Percentiles rank a stretch among this genome's conserved stretches.
These are phyloP conservation scores for Solanum hybrid DNA, from an alignment of 305 asterid genomes.

Conservation along the genomic window DNA sequence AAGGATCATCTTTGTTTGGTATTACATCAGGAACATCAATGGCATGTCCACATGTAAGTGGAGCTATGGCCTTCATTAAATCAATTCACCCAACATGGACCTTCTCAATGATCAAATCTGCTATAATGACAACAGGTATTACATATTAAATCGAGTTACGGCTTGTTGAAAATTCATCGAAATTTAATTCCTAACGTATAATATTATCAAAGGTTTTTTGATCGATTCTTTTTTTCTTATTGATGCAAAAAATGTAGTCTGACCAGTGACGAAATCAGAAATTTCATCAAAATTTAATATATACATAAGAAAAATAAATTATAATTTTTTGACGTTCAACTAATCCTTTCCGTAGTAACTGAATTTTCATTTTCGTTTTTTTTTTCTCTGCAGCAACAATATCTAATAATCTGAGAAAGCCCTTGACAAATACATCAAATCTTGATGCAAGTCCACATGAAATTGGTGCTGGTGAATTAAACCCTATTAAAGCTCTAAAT, in stretches of 20 bases:
- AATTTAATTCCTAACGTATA: background rate
- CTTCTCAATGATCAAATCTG: conserved; percentile 54
- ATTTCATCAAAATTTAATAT: background rate
- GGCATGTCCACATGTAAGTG: conserved; percentile 76
- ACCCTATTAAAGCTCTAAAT: conserved; percentile 48
- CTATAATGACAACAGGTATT: conserved; percentile 61
- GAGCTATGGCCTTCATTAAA: conserved; percentile 56
- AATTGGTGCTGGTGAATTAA: conserved; percentile 52
- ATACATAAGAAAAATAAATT: background rate
- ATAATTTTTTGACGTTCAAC: background rate
- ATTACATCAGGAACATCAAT: conserved; percentile 67
- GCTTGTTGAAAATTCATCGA: background rate
- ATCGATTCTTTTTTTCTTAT: background rate
- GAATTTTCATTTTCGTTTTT: background rate
- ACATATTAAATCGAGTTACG: background rate
- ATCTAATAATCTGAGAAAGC: conserved; percentile 29
- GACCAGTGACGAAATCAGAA: background rate
- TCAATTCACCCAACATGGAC: conserved; percentile 51
- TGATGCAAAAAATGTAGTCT: background rate
- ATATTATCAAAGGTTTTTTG: background rate
- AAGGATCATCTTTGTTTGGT: conserved; percentile 32
- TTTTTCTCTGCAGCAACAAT: conserved; percentile 32
- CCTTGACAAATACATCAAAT: conserved; percentile 35
- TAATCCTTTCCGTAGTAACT: background rate
- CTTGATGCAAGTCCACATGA: conserved; percentile 39